phyloP scores from a whole-genome alignment of 176 grass and related monocot species.

The Musa schizocarpa region DNA sequence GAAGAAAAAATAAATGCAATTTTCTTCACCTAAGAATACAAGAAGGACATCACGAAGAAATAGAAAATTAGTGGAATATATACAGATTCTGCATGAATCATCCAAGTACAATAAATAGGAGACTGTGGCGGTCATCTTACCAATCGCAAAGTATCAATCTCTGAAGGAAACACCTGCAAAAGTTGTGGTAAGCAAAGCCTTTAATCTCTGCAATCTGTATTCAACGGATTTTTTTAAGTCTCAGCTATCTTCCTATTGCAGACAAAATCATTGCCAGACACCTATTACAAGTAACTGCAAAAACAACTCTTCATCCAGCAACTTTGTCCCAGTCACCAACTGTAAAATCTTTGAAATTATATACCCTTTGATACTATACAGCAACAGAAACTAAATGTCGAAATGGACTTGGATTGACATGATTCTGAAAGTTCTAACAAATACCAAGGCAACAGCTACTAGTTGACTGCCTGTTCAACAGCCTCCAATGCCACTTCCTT shows the following conservation, averaged over 20 bases:
- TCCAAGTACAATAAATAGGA: background rate
- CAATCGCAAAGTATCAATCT: background rate
- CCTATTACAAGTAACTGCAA: background rate
- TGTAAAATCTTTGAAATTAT: background rate
- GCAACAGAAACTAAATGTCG: background rate
- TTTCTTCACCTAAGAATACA: background rate
- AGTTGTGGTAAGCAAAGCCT: background rate
- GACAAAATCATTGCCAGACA: background rate
- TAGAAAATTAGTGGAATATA: background rate
- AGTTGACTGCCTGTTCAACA: slow-evolving; percentile 1
- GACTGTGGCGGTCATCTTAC: background rate
- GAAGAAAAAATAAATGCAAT: background rate
- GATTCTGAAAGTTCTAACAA: background rate
- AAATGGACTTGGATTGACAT: background rate
- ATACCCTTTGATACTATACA: background rate
- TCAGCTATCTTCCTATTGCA: slow-evolving; percentile 3
- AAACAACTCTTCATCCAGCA: background rate
- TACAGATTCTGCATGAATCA: background rate
- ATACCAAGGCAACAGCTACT: background rate
- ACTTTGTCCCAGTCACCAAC: background rate
- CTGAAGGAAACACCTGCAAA: background rate
- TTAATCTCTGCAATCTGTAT: background rate
- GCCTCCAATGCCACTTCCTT: slow-evolving; percentile 17
- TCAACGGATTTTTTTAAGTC: background rate
- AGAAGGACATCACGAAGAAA: background rate